These are phyloP conservation scores for Capsicum pubescens DNA, from an alignment of 257 asterid species.

Conservation along the genomic window DNA sequence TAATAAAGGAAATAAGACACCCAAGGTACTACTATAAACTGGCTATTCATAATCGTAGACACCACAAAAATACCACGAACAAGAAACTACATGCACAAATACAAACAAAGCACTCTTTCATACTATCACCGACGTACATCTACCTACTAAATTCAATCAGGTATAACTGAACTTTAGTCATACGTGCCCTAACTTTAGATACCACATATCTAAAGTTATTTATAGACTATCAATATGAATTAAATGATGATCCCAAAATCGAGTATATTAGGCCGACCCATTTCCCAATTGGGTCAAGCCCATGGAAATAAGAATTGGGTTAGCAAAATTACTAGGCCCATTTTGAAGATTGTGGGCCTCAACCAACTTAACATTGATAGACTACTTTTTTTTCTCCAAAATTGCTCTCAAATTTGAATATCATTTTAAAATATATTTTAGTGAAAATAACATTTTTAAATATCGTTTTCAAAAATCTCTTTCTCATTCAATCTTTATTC, in stretches of 20 bases:
- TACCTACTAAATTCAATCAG: no score
- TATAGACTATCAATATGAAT: neutral
- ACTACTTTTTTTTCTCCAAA: neutral
- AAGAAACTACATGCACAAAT: no score
- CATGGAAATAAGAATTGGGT: neutral
- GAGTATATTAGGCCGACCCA: neutral
- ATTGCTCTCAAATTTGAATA: neutral
- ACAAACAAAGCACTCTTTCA: no score
- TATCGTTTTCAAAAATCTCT: neutral
- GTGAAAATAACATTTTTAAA: neutral
- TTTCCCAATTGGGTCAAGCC: neutral
- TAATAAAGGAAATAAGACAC: no score
- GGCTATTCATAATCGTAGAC: no score
- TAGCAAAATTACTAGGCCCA: constrained; percentile 9
- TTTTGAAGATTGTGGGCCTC: neutral
- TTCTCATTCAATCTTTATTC: neutral
- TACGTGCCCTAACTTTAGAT: neutral
- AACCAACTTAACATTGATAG: neutral
- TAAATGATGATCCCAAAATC: neutral
- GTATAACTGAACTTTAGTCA: no score
- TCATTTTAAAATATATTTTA: neutral
- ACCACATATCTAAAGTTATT: no score
- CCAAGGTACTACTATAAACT: no score
- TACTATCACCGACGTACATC: no score
- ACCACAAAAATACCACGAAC: no score